Conservation (phyloP, 2,329 filamentous ascomycete species). For the Aspergillus pseudoglaucus region DNA sequence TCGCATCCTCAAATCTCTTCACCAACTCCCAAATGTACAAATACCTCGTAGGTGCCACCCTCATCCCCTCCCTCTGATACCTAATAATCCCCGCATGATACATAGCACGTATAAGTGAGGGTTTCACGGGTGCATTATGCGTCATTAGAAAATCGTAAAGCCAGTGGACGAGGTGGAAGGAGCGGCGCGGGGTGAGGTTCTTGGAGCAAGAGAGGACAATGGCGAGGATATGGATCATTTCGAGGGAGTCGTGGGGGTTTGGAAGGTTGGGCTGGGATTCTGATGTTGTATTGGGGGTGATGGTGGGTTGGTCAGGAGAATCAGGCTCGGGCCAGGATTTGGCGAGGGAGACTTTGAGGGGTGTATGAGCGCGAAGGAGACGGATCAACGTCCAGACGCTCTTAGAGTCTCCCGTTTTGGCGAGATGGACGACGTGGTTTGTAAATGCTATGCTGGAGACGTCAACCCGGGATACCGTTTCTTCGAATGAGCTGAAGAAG, state of each 20-base stretch:
- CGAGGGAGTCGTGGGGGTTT: conserved; percentile 31
- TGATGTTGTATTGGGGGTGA: conserved; percentile 13
- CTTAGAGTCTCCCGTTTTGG: conserved; percentile 22
- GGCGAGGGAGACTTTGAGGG: conserved; percentile 32
- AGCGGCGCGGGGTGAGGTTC: conserved; percentile 31
- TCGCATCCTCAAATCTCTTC: conserved; percentile 35
- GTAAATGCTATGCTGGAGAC: conserved; percentile 28
- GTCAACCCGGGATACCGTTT: conserved; percentile 26
- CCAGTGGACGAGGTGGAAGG: conserved; percentile 43
- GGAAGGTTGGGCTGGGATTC: conserved; percentile 17
- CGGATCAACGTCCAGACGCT: conserved; percentile 25
- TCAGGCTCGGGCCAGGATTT: conserved; percentile 22
- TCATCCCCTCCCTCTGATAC: conserved; percentile 31
- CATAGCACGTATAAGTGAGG: conserved; percentile 42
- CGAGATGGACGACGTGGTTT: conserved; percentile 23
- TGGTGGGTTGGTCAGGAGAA: conserved; percentile 11
- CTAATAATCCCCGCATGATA: conserved; percentile 45
- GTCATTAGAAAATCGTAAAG: conserved; percentile 41
- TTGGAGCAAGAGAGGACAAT: conserved; percentile 35
- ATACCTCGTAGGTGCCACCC: conserved; percentile 30
- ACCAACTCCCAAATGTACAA: conserved; percentile 42
- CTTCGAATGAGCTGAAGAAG: conserved; percentile 24
- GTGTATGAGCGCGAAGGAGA: conserved; percentile 30
- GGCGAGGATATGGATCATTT: conserved; percentile 42
- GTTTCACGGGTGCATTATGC: conserved; percentile 37